Evolutionary conservation across 1,284 basidiomycete genomes (phyloP).

Genomic region (Moesziomyces parantarcticus): DNA sequence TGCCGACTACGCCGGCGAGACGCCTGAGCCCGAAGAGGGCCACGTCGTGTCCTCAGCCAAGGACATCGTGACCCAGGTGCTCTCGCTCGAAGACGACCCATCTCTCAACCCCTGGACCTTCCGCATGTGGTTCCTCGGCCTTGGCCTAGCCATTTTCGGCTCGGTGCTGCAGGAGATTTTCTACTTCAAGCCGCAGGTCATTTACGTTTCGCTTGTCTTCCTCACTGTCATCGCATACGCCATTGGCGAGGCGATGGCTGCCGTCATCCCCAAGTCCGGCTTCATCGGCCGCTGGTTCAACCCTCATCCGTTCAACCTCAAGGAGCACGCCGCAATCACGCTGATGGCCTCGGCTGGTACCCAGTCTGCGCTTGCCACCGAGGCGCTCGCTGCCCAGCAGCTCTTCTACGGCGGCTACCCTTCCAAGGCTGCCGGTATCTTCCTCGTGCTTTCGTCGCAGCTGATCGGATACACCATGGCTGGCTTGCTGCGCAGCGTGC

Average conservation of each 20-base stretch:
- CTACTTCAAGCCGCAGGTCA: slow-evolving; percentile 32
- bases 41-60: slow-evolving; percentile 21
- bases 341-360: slow-evolving; percentile 34
- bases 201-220: slow-evolving; percentile 26
- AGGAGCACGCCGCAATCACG: slow-evolving; percentile 37
- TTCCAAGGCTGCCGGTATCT: slow-evolving; percentile 63
- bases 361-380: slow-evolving; percentile 24
- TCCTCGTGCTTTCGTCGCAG: slow-evolving; percentile 76
- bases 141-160: slow-evolving; percentile 25
- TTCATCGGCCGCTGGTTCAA: slow-evolving; percentile 21
- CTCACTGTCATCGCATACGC: slow-evolving; percentile 32
- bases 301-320: slow-evolving; percentile 32
- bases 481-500: slow-evolving; percentile 30
- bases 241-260: slow-evolving; percentile 23
- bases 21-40: slow-evolving; percentile 3
- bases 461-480: slow-evolving; percentile 77
- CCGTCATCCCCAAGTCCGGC: slow-evolving; percentile 16
- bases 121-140: slow-evolving; percentile 33
- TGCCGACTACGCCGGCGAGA: slow-evolving; percentile 6
- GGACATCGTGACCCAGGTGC: slow-evolving; percentile 24
- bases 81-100: slow-evolving; percentile 32
- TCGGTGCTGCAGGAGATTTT: slow-evolving; percentile 30
- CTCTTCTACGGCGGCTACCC: slow-evolving; percentile 42
- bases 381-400: slow-evolving; percentile 35
- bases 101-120: slow-evolving; percentile 34